Conservation (phyloP, 2,329 filamentous ascomycete genomes). For the Uncinocarpus reesii region DNA sequence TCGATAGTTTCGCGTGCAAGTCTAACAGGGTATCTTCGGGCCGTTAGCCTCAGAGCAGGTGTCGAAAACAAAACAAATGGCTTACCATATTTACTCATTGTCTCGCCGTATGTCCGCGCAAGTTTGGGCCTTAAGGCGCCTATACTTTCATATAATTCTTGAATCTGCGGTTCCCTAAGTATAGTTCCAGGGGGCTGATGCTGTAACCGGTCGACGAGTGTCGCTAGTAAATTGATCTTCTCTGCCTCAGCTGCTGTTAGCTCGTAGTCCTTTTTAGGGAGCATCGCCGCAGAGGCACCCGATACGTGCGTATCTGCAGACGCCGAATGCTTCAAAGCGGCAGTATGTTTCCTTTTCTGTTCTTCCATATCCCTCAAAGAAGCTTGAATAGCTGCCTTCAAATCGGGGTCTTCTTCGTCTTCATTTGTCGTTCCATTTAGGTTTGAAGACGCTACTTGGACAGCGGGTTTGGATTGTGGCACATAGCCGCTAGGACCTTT, state of each 20-base stretch:
- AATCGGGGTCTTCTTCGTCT: constrained; percentile 83
- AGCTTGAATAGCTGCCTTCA: constrained; percentile 90
- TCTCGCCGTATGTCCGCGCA: constrained; percentile 91
- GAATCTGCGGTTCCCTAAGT: constrained; percentile 90
- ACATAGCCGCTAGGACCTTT: constrained; percentile 61
- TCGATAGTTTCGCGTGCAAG: constrained; percentile 87
- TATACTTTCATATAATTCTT: constrained; percentile 96
- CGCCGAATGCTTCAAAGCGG: constrained; percentile 69
- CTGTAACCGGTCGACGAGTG: constrained; percentile 84
- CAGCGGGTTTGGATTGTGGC: constrained; percentile 46
- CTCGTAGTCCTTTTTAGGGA: constrained; percentile 88
- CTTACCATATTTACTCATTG: constrained; percentile 97
- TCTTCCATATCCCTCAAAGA: constrained; percentile 96
- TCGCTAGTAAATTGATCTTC: constrained; percentile 93
- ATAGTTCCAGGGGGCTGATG: constrained; percentile 94
- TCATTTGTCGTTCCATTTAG: constrained; percentile 38
- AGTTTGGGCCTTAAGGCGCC: constrained; percentile 86
- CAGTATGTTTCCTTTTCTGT: constrained; percentile 84
- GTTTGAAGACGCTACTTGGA: constrained; percentile 20
- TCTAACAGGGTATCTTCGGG: constrained; percentile 74
- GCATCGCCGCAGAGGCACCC: constrained; percentile 41
- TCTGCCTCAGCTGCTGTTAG: constrained; percentile 87
- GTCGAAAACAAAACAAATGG: constrained; percentile 13
- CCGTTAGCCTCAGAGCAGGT: constrained; percentile 17
- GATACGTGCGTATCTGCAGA: constrained; percentile 43